Base-by-base conservation (phyloP, 2,329 filamentous ascomycete genomes). In the Xylaria digitata region DNA sequence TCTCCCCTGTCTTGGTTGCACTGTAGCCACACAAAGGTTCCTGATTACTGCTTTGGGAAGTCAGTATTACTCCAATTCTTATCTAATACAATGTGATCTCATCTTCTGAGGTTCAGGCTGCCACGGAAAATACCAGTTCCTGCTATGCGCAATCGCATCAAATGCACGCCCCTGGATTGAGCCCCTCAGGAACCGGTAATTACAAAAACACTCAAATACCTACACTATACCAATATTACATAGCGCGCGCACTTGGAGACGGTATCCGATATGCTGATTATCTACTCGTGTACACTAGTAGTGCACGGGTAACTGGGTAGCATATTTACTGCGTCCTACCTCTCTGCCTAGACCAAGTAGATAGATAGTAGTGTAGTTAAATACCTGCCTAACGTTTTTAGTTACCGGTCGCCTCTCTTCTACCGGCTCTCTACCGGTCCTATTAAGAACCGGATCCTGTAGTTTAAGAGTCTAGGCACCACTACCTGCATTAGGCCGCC, bases 21-120 rank as follows among this genome's bases (percentile, higher is more conserved):
- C 66, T 50, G 53, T 62, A 70, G 52, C 55, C 52, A 54, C 23
- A 37, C 62, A 70, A 68, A 70, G 53, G 68, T 68, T 62, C 68
- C 55, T 13, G 42, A 55, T 62, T 70, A 66, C 68, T 11, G 48
- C 53, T 70, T 70, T 70, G 48, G 68, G 68, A 64, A 49, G 17
- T 32, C 50, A 21, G 53, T 56, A 49, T 26, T 66, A 61, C 66
- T 62, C 63, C 63, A 63, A 66, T 21, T 60, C 53, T 66, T 50
- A 59, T 52, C 54, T 62, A 64, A 64, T 59, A 42, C 46, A 56
- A 21, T 59, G 7, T 34, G 21, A 50, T 63, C 42, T 58, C 60
- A 61, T 57, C 26, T 64, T 32, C 59, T 43, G 37, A 46, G 19
- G 32, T 11, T 23, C 34, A n/a, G 43, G 59, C 37, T 52, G 21